Base-by-base conservation (phyloP, 495 filamentous ascomycete genomes). In the Neurospora sp. region DNA sequence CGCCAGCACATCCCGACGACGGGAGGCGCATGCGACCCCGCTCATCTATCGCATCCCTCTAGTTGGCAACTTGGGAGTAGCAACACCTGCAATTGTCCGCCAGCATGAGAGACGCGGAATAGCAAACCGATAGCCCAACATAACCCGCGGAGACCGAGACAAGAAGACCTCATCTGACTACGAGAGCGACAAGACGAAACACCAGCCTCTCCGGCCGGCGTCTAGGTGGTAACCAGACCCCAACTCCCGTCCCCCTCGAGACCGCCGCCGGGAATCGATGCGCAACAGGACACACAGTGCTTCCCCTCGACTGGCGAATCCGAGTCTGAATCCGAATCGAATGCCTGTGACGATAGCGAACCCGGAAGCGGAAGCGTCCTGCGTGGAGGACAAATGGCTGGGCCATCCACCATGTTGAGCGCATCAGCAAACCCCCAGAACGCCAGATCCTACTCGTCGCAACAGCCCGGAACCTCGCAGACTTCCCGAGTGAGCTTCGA, bases 371-470 rank as follows among this genome's bases (percentile, higher is more conserved):
- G 74, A 71, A 79, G 78, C 72, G 75, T 77, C 77, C 59, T 77
- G 73, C 73, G 75, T 76, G 76, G 83, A 83, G 82, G 86, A 82
- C 82, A 83, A 81, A 83, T 87, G 85, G 86, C 84, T 76, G 86
- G 83, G 79, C 84, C 86, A 82, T 79, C 86, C 83, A 87, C 83
- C 81, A 87, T 87, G 82, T 82, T 87, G 80, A 87, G 84, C 82
- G 84, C 86, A 79, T 92, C 91, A 73, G 88, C 88, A 80, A 90
- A 89, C 72, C 91, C 91, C 78, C 91, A 93, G 82, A 89, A 90
- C 27, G 53, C 53, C 53, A 61, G 27, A 82, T 89, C 86, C 72
- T 85, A 89, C 73, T 85, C 85, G 76, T 84, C 87, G 77, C 89
- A 89, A 73, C 84, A 84, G 73, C 41, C 42, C 11, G 73, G 41